phyloP scores from a whole-genome alignment of 2,329 filamentous ascomycete genomes.

The Rhynchosporium agropyri region DNA sequence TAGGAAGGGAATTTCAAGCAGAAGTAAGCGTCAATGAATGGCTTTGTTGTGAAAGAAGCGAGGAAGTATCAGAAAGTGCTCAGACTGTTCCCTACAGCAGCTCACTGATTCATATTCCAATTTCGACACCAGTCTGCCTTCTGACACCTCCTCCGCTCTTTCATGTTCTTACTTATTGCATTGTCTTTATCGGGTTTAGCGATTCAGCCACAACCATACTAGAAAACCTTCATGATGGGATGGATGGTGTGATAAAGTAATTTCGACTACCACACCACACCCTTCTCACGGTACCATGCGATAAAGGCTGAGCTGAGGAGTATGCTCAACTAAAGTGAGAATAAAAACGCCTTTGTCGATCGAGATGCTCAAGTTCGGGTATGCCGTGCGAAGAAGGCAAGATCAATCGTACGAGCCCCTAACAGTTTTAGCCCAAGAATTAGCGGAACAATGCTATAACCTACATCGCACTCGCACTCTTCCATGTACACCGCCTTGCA shows the following conservation, averaged over 20 bases:
- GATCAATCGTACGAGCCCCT: neutral
- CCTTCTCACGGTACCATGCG: neutral
- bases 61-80: constrained; percentile 15
- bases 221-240: neutral
- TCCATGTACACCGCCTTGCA: neutral
- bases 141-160: constrained; percentile 12
- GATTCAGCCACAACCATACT: neutral
- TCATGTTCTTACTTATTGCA: neutral
- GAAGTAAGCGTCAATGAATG: constrained; percentile 7
- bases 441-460: neutral
- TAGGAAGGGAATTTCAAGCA: neutral
- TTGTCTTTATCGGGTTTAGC: neutral
- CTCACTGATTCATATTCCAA: constrained; percentile 6
- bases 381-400: neutral
- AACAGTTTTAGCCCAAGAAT: neutral
- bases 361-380: neutral
- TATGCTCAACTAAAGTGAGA: neutral
- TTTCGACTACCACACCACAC: neutral
- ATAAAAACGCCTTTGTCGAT: neutral
- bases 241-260: constrained; percentile 10
- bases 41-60: constrained; percentile 16
- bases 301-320: constrained; percentile 2
- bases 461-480: neutral
- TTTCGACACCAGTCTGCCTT: neutral
- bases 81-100: neutral